Base-by-base conservation (phyloP, 148 eudicot species). In the Chenopodium quinoa region DNA sequence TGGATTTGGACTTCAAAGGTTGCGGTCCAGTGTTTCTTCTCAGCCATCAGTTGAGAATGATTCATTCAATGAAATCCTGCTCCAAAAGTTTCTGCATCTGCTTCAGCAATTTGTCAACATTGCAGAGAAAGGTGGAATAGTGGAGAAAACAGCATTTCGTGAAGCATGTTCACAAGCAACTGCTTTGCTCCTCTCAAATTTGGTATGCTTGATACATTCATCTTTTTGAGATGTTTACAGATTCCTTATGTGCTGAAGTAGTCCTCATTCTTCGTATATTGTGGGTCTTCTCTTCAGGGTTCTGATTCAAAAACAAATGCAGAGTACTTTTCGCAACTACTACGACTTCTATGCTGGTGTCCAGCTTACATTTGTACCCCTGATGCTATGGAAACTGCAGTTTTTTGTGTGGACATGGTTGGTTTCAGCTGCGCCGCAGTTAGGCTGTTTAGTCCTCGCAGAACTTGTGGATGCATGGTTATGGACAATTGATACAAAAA, bases 391-490 rank as follows among this genome's bases (percentile, higher is more conserved):
- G 99, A 97, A 85, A 94, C 98, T 81, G 99, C 98, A 71, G 88
- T 97, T 77, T 97, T 97, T 91, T 85, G 88, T 97, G 78, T 97
- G 99, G 99, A 94, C 98, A 68, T 97, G 99, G 99, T 88, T 97
- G 83, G 99, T 97, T 85, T 92, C 99, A 81, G 95, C 99, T 86
- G 98, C 99, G 75, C 97, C 99, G 82, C 88, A 93, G 67, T 83
- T 94, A 89, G 98, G 99, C 58, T 87, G 98, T 84, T 85, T 94
- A 68, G 97, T 97, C 80, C 99, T 97, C 83, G 93, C 99, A 47
- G 99, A 97, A 87, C 99, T 92, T 75, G 98, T 94, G 72, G 99
- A 97, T 90, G 99, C 99, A 56, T 97, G 99, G 99, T 86, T 94
- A 82, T 97, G 99, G 99, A 92, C 99, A 62, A 89, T 97, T 63